Evolutionary conservation across 495 filamentous ascomycete species (phyloP), one percentile per base, ranked within the genome.

Genomic region (Lophiostoma macrostomum): DNA sequence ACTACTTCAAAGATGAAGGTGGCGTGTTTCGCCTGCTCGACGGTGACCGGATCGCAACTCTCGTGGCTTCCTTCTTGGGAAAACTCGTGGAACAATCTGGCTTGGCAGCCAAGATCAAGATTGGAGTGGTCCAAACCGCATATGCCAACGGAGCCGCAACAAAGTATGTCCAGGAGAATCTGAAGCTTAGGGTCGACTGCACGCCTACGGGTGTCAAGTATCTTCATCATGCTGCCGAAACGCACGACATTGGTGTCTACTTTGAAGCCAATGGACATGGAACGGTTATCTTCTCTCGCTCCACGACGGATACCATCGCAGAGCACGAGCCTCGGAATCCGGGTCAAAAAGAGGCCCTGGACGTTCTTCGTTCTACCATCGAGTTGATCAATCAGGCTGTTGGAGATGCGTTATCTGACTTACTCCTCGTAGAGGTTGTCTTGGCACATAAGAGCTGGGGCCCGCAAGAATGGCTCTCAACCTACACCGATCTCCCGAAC

Each of bases 241-340:
- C 84, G 19, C 94, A 89, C 61, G 94, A 97, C 64, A 83, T 96
- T 42, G 93, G 93, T 34, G 89, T 97, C 45, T 98, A 98, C 71
- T 98, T 98, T 64, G 93, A 98, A 71, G 93, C 93, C 41, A 98
- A 98, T 64, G 93, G 93, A 40, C 93, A 98, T 69, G 93, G 93
- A 46, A 98, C 93, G 20, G 88, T 97, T 20, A 82, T 96, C 31
- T 98, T 98, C 78, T 95, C 89, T 2, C 81, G 83, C 29, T 78
- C 82, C 37, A 90, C 93, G 0, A 79, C 91, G 8, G 84, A 84
- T 59, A 76, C 78, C 23, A 91, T 97, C 73, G 76, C 79, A 50
- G 84, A 74, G 46, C 80, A 84, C 37, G 80, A 88, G 61, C 91
- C 93, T 2, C 84, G 94, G 69, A 95, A 90, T 0, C 91, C 94